Evolutionary conservation across 2,329 filamentous ascomycete genomes (phyloP), one percentile per base, ranked within the genome.

Genomic region (Teratosphaeria epicoccoides): DNA sequence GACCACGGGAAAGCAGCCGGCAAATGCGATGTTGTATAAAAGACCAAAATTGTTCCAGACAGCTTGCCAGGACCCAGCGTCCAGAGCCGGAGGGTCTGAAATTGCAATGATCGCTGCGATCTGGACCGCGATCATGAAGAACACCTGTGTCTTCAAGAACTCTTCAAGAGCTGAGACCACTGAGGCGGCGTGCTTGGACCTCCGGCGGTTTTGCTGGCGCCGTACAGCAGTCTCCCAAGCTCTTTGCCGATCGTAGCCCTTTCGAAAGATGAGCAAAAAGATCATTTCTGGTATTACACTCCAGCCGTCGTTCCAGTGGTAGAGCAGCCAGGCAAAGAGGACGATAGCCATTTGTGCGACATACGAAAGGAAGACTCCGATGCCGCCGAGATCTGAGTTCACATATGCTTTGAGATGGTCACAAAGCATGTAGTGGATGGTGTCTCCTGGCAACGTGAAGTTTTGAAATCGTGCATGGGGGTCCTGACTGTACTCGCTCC

Each of bases 101-200:
- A 57, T 26, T 3, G 55, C 55, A 23, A 58, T 50, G 9, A 58
- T 22, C 6, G 47, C 43, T 3, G 55, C 57, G 20, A 57, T 47
- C 49, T 56, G 53, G 4, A 59, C 52, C 3, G 52, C 51, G 7
- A 55, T 47, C 49, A 59, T 55, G 46, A 58, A 58, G 43, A 55
- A 59, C 17, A 56, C 54, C 33, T 59, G 57, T 1, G 57, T 54
- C 33, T 55, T 56, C 23, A 55, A 49, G 26, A 55, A 57, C 24
- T 55, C 54, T 10, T 24, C 49, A 26, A 59, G 46, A 6, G 53
- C 52, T 1, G 45, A 24, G n/a, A 57, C 40, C 11, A 57, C 45
- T 3, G 54, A 47, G 1, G 26, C 49, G 25, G 47, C 44, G 25
- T 47, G 23, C 10, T 43, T 25, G 9, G 50, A 49, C 9, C 20